These are phyloP conservation scores for Clonostachys rhizophaga DNA, from an alignment of 2,329 filamentous ascomycete genomes.

Conservation along the genomic window DNA sequence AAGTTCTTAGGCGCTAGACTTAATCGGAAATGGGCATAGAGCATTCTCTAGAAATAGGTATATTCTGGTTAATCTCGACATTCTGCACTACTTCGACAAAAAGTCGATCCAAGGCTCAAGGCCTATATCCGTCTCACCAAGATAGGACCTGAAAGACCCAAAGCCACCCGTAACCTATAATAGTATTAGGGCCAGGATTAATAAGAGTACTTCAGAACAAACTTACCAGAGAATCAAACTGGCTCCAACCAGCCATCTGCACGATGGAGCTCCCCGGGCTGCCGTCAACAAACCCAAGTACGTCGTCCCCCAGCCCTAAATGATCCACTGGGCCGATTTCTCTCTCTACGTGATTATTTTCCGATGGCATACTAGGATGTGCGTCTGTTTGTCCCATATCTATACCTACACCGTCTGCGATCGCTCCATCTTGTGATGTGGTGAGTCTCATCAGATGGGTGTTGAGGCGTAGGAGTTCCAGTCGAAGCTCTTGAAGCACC, in stretches of 20 bases:
- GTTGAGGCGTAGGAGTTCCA: conserved; percentile 15
- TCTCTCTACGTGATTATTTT: too few species aligned
- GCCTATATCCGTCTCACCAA: too few species aligned
- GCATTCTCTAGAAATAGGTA: too few species aligned
- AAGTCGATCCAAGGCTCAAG: too few species aligned
- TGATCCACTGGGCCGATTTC: not conserved
- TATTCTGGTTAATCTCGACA: too few species aligned
- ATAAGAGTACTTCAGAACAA: not conserved
- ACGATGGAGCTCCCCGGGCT: conserved; percentile 7
- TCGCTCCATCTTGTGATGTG: not conserved
- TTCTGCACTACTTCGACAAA: too few species aligned
- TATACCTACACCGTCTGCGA: not conserved
- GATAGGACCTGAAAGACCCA: too few species aligned
- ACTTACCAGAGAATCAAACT: conserved; percentile 14
- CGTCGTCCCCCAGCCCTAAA: not conserved
- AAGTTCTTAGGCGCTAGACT: too few species aligned
- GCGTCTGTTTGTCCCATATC: not conserved
- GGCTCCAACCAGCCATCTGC: conserved; percentile 13
- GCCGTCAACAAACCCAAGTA: not conserved
- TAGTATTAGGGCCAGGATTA: too few species aligned
- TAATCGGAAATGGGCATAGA: too few species aligned
- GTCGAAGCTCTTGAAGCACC: conserved; percentile 28
- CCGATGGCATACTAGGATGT: not conserved
- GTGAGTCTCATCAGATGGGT: conserved; percentile 4
- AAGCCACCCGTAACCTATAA: too few species aligned